Percentiles rank a stretch among this genome's conserved stretches.
These are phyloP conservation scores for Colletotrichum spaethianum DNA, from an alignment of 2,329 filamentous ascomycete species.

Conservation along the genomic window DNA sequence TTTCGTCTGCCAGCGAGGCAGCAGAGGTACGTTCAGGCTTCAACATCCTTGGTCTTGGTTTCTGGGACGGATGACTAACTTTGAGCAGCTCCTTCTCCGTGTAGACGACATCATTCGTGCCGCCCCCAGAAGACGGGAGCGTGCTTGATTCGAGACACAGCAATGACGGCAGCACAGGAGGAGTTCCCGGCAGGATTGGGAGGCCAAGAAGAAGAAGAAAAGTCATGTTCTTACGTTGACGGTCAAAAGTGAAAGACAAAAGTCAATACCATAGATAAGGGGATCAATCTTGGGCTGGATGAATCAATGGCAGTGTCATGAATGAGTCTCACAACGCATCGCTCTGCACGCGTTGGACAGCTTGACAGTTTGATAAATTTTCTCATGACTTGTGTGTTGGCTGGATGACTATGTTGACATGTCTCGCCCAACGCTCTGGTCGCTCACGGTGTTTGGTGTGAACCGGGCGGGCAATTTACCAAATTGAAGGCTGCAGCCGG, in stretches of 20 bases:
- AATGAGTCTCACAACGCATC: conserved; percentile 3
- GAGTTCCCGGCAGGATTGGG: conserved; percentile 24
- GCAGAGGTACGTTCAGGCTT: conserved; percentile 82
- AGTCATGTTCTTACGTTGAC: conserved; percentile 33
- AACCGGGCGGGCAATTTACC: background rate
- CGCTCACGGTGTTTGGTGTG: background rate
- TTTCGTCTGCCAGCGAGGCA: conserved; percentile 95
- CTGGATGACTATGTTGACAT: background rate
- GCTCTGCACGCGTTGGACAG: background rate
- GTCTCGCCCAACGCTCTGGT: background rate
- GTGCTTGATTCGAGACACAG: conserved; percentile 67
- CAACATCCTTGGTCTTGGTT: background rate
- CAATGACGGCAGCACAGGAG: conserved; percentile 27
- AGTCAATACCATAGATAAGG: conserved; percentile 41
- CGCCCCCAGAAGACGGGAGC: conserved; percentile 86
- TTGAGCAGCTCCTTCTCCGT: conserved; percentile 82
- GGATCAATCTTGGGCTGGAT: conserved; percentile 37
- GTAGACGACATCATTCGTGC: conserved; percentile 99
- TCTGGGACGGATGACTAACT: conserved; percentile 31
- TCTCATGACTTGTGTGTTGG: background rate
- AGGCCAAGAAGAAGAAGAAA: conserved; percentile 17
- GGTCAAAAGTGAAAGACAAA: conserved; percentile 24
- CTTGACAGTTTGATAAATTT: background rate
- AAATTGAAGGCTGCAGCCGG: background rate
- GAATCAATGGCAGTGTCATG: conserved; percentile 40